Conservation (phyloP, 805 yeast genomes). For the Cyberlindnera veronae region DNA sequence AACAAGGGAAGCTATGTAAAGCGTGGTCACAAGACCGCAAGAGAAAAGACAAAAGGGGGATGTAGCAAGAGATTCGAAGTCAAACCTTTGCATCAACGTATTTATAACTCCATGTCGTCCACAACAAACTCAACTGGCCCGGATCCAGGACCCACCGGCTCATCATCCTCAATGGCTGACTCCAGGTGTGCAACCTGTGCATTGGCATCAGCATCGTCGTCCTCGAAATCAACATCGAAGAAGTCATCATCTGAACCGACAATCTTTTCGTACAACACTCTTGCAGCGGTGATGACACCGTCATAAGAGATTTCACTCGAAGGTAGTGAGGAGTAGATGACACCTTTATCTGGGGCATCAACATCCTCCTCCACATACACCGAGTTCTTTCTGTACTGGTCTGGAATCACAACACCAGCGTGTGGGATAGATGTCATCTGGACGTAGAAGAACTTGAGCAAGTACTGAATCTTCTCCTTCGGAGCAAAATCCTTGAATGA, state of each 20-base stretch:
- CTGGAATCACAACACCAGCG: slow-evolving; percentile 46
- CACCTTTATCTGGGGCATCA: slow-evolving; percentile 41
- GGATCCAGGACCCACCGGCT: slow-evolving; percentile 21
- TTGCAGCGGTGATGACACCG: slow-evolving; percentile 82
- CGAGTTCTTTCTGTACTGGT: slow-evolving; percentile 35
- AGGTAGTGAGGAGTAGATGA: slow-evolving; percentile 61
- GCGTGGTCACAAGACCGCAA: too few species aligned
- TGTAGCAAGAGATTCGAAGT: too few species aligned
- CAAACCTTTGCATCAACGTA: not conserved
- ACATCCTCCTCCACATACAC: slow-evolving; percentile 27
- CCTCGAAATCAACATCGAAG: slow-evolving; percentile 94
- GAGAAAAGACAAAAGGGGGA: too few species aligned
- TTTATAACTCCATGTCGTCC: slow-evolving; percentile 32
- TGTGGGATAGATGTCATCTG: slow-evolving; percentile 57
- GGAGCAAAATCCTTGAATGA: slow-evolving; percentile 84
- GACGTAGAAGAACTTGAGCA: slow-evolving; percentile 59
- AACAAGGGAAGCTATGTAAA: too few species aligned
- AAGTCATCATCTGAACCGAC: slow-evolving; percentile 96
- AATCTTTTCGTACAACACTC: slow-evolving; percentile 65
- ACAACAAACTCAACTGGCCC: slow-evolving; percentile 37
- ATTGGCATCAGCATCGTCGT: slow-evolving; percentile 53
- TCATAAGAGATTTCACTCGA: slow-evolving; percentile 87
- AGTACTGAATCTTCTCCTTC: slow-evolving; percentile 59
- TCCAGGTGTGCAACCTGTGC: slow-evolving; percentile 23
- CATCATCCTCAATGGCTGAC: slow-evolving; percentile 20